Evolutionary conservation across 2,329 filamentous ascomycete species (phyloP).

Genomic region (Ilyonectria robusta): DNA sequence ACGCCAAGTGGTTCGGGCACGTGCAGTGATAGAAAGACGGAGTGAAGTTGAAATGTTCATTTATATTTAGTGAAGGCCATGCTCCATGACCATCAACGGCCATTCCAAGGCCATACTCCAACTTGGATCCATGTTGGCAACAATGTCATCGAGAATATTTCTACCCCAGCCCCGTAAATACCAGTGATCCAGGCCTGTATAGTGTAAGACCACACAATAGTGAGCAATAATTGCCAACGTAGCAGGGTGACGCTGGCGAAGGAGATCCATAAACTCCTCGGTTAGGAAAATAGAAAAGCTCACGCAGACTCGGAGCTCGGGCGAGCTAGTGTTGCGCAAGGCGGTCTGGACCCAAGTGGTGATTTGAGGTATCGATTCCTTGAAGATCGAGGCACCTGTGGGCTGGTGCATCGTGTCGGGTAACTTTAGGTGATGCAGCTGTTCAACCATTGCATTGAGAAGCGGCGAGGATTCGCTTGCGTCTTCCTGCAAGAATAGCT

Average conservation of each 20-base stretch:
- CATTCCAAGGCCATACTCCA: conserved; percentile 30
- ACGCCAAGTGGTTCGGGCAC: not conserved
- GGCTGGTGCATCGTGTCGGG: conserved; percentile 18
- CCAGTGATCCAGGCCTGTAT: conserved; percentile 28
- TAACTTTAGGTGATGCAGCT: conserved; percentile 30
- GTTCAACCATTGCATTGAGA: conserved; percentile 15
- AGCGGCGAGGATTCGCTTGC: conserved; percentile 10
- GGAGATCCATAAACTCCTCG: conserved; percentile 34
- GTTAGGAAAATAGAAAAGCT: conserved; percentile 34
- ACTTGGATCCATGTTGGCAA: conserved; percentile 11
- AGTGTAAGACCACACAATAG: conserved; percentile 36
- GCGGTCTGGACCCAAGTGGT: conserved; percentile 22
- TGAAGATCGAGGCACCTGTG: not conserved
- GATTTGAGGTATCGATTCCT: conserved; percentile 10
- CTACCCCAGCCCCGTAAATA: conserved; percentile 36
- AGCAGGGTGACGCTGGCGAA: conserved; percentile 31
- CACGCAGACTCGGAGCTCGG: conserved; percentile 30
- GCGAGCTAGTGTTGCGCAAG: not conserved
- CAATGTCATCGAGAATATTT: conserved; percentile 26
- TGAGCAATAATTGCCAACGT: conserved; percentile 34
- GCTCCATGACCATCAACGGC: conserved; percentile 30
- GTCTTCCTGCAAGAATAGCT: conserved; percentile 19
- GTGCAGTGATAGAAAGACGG: not conserved
- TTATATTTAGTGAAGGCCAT: not conserved
- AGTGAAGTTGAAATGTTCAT: not conserved